Evolutionary conservation across 805 yeast species (phyloP), one percentile per base, ranked within the genome.

Genomic region (Yarrowia deformans): DNA sequence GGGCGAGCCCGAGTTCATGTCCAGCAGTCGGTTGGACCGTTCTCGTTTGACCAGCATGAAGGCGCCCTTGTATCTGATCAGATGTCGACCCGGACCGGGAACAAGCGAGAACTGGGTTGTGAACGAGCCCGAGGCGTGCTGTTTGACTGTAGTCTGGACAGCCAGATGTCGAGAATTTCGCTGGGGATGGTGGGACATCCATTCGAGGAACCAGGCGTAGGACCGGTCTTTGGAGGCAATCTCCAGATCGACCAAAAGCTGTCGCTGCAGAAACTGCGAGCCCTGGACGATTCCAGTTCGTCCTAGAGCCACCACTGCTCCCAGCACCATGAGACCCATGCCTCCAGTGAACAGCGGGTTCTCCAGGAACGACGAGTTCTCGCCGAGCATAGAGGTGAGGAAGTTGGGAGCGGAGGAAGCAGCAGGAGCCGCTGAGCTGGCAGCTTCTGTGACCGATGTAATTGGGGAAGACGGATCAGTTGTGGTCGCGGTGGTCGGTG

Each of bases 331-430:
- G 49, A 95, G 81, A 0, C 99, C 99, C 74, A 98, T 97, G 75
- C 99, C 99, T 0, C 98, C 99, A 1, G 98, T 95, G 81, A 95
- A 94, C 78, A 92, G 93, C n/a, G 98, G 98, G 77, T 94, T 94
- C 29, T 83, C 83, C 70, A 90, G 49, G 13, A 73, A 60, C 7
- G 39, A 40, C 3, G 43, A 29, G 70, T 54, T 32, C 12, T 29
- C 67, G 13, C 50, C 52, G 8, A 56, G 56, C 55, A 49, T 39
- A 16, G 49, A 39, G 4, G 40, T 42, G 18, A 49, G 42, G 16
- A 42, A 48, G 42, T 46, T 45, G 34, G 13, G 34, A 0, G 60
- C 13, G 13, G 61, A 39, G 37, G 43, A 40, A 16, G 18, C 39
- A 6, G 49, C 10, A 12, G 35, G 8, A 10, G 39, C 13, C 1